These are phyloP conservation scores for Monosiga brevicollis DNA, from an alignment of 78 protist species.

Conservation along the genomic window DNA sequence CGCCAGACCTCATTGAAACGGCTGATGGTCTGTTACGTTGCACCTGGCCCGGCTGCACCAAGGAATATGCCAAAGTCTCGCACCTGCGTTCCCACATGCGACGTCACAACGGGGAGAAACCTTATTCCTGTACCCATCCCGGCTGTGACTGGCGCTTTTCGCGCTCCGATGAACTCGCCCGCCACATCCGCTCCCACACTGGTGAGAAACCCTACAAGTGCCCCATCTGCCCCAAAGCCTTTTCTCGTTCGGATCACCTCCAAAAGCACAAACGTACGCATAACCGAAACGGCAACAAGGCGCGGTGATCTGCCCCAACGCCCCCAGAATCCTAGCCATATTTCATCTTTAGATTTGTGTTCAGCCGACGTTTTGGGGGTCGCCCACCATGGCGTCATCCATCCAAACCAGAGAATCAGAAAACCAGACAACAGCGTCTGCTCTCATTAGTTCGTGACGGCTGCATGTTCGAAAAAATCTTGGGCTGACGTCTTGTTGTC, in stretches of 20 bases:
- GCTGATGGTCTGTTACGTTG: not conserved
- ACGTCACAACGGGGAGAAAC: slow-evolving; percentile 5
- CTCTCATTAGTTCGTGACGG: too few species aligned
- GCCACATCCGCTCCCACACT: slow-evolving; percentile 1
- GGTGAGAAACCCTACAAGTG: slow-evolving; percentile 1
- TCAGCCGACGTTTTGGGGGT: too few species aligned
- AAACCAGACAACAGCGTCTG: too few species aligned
- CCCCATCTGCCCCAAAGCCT: not conserved
- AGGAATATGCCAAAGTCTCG: not conserved
- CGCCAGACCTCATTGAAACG: too few species aligned
- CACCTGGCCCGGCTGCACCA: not conserved
- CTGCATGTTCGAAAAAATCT: too few species aligned
- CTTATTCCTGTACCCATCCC: not conserved
- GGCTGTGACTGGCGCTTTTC: not conserved
- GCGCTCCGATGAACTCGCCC: slow-evolving; percentile 10
- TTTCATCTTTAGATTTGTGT: too few species aligned
- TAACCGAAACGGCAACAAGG: too few species aligned
- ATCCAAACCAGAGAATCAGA: too few species aligned
- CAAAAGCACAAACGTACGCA: not conserved
- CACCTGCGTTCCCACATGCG: slow-evolving; percentile 15
- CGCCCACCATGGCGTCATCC: too few species aligned
- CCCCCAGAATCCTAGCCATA: too few species aligned
- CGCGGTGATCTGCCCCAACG: too few species aligned
- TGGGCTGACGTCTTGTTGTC: too few species aligned
- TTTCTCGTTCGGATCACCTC: slow-evolving; percentile 11